Base-by-base conservation (phyloP, 192 early-diverging fungal species). In the Neocallimastix lanati region DNA sequence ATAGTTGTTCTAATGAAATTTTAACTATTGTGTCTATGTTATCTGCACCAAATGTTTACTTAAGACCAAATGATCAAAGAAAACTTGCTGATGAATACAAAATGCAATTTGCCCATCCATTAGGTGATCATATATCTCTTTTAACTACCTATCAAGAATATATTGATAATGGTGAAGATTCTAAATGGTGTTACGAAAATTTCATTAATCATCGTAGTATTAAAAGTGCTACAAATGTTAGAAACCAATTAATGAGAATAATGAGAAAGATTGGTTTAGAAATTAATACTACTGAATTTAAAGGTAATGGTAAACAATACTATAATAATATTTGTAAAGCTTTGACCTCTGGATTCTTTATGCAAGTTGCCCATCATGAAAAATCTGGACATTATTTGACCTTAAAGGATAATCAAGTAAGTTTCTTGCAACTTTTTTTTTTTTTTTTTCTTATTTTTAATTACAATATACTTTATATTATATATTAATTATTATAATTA, bases 321-420 rank as follows among this genome's bases (percentile, higher is more conserved):
- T 97, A 96, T 82, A 87, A 85, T 15, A 94, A 95, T 79, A 97
- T 99, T 79, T 90, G 96, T 76, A 92, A 90, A 83, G 96, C 97
- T 15, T 84, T 99, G 77, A 87, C 91, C 0, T 86, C 96, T 29
- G 98, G 98, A 29, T 98, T 93, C 88, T 99, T 97, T 86, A 99
- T 98, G 98, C 96, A 98, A 84, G 96, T 96, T 13, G 98, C 94
- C 4, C 95, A 98, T 85, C 85, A 93, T 81, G 96, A 97, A 81
- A 88, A 92, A 76, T 81, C 78, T 28, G 94, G 94, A 1, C 90
- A 92, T 80, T 99, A 98, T 84, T 81, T 96, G 80, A 98, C 96
- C 0, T 90, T 92, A 81, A 99, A 98, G 89, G 98, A 99, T 85
- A 95, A 99, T 82, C 96, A 98, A 87, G 91, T 92, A 80, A 28